Evolutionary conservation across 2,329 filamentous ascomycete species (phyloP).

Genomic region (Botryotinia globosa): DNA sequence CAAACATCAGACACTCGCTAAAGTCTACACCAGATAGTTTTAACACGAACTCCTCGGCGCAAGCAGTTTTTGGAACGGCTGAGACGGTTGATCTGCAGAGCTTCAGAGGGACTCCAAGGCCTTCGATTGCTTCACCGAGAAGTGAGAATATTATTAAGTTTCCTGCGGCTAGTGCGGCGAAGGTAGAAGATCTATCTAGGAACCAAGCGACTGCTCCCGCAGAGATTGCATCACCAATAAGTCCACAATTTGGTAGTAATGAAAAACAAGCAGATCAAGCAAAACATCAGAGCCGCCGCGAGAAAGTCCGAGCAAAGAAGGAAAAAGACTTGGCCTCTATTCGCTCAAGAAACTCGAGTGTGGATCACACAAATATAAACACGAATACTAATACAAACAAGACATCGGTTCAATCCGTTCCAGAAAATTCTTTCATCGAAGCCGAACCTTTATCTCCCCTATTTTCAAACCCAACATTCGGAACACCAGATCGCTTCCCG

Average conservation of each 20-base stretch:
- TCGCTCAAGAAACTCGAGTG: not conserved
- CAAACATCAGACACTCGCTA: slow-evolving; percentile 6
- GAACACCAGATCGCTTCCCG: not conserved
- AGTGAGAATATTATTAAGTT: not conserved
- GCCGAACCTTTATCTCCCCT: not conserved
- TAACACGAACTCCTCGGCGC: not conserved
- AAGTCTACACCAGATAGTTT: slow-evolving; percentile 15
- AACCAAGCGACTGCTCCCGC: not conserved
- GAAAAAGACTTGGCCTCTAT: slow-evolving; percentile 30
- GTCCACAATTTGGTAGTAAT: not conserved
- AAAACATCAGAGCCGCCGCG: slow-evolving; percentile 24
- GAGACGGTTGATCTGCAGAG: slow-evolving; percentile 12
- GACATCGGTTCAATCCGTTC: not conserved
- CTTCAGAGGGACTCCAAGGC: not conserved
- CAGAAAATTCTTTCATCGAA: not conserved
- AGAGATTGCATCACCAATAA: not conserved
- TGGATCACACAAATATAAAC: not conserved
- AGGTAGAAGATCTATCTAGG: not conserved
- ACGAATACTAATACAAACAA: not conserved
- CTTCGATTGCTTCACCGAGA: not conserved
- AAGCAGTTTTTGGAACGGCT: slow-evolving; percentile 11
- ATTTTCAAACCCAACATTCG: not conserved
- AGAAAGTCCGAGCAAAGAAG: slow-evolving; percentile 31
- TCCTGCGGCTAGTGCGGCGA: not conserved
- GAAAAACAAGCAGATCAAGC: not conserved